Evolutionary conservation across 2,329 filamentous ascomycete species (phyloP).

Genomic region (Bipolaris zeicola): DNA sequence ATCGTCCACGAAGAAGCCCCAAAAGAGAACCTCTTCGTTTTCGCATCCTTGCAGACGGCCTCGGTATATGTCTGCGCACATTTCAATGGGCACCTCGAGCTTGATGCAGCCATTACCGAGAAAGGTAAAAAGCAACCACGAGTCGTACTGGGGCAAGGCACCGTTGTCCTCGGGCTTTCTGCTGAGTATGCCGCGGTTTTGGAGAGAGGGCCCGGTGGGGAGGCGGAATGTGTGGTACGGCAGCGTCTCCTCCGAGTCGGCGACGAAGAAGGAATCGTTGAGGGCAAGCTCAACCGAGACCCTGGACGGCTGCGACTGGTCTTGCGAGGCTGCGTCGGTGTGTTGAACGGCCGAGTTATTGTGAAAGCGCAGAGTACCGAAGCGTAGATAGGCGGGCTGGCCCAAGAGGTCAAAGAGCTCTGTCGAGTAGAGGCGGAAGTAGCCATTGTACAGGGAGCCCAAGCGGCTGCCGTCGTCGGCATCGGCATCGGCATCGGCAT

Average conservation of each 20-base stretch:
- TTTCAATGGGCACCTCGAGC: conserved; percentile 45
- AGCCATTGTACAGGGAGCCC: conserved; percentile 38
- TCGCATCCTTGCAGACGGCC: conserved; percentile 38
- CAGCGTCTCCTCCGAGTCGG: conserved; percentile 43
- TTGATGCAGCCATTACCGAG: conserved; percentile 44
- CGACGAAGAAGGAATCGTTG: conserved; percentile 42
- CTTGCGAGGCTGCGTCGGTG: conserved; percentile 2
- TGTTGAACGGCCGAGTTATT: conserved; percentile 11
- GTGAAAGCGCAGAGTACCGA: conserved; percentile 46
- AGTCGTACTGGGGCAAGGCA: conserved; percentile 43
- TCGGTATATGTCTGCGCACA: conserved; percentile 46
- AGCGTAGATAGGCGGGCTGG: conserved; percentile 42
- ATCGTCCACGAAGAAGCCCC: conserved; percentile 44
- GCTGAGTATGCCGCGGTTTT: conserved; percentile 43
- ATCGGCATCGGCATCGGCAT: conserved; percentile 8
- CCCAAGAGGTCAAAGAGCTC: conserved; percentile 45
- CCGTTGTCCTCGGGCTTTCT: conserved; percentile 37
- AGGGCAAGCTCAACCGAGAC: conserved; percentile 42
- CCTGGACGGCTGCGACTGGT: conserved; percentile 10
- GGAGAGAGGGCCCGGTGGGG: conserved; percentile 38
- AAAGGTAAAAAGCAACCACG: conserved; percentile 47
- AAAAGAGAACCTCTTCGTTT: conserved; percentile 44
- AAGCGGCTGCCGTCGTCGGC: conserved; percentile 20
- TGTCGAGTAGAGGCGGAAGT: conserved; percentile 46
- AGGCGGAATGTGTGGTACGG: conserved; percentile 44